phyloP scores from a whole-genome alignment of 169 alveolate genomes.

The Perkinsus chesapeaki region DNA sequence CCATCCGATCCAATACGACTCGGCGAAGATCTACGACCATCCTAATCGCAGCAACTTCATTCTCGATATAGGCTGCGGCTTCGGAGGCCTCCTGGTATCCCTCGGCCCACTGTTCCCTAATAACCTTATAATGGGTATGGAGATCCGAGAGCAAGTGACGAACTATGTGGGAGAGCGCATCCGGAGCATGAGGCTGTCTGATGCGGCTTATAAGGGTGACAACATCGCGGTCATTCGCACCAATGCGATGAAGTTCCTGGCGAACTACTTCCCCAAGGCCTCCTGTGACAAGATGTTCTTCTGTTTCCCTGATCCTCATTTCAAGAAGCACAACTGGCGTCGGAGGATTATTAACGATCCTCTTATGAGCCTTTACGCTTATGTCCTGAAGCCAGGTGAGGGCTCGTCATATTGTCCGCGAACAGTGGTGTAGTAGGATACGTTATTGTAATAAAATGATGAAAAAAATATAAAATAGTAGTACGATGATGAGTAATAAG shows the following conservation, averaged over 20 bases:
- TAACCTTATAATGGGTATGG: slow-evolving; percentile 64
- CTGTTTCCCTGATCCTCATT: slow-evolving; percentile 84
- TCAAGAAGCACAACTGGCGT: slow-evolving; percentile 71
- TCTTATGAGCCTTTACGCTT: slow-evolving; percentile 51
- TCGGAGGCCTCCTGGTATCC: slow-evolving; percentile 69
- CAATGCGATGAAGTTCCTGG: slow-evolving; percentile 72
- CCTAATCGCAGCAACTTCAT: slow-evolving; percentile 23
- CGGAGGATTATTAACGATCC: slow-evolving; percentile 64
- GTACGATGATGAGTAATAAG: too few relatives aligned
- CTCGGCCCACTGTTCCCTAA: slow-evolving; percentile 52
- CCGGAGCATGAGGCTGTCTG: slow-evolving; percentile 35
- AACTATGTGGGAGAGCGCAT: slow-evolving; percentile 74
- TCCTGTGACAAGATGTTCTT: slow-evolving; percentile 65
- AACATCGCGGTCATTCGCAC: slow-evolving; percentile 68
- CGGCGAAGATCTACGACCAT: slow-evolving; percentile 12
- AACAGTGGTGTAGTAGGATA: too few relatives aligned
- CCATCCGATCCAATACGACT: slow-evolving; percentile 19
- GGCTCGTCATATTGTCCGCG: too few relatives aligned
- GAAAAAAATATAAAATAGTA: too few relatives aligned
- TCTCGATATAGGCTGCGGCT: slow-evolving; percentile 79
- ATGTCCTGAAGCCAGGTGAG: slow-evolving; percentile 32
- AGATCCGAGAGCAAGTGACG: slow-evolving; percentile 71
- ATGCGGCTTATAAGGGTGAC: slow-evolving; percentile 25
- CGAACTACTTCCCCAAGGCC: slow-evolving; percentile 63
- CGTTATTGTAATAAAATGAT: too few relatives aligned